Percentiles rank a stretch among this genome's conserved stretches.
Conservation (phyloP, 2,329 filamentous ascomycete genomes). For the Fusarium musae region DNA sequence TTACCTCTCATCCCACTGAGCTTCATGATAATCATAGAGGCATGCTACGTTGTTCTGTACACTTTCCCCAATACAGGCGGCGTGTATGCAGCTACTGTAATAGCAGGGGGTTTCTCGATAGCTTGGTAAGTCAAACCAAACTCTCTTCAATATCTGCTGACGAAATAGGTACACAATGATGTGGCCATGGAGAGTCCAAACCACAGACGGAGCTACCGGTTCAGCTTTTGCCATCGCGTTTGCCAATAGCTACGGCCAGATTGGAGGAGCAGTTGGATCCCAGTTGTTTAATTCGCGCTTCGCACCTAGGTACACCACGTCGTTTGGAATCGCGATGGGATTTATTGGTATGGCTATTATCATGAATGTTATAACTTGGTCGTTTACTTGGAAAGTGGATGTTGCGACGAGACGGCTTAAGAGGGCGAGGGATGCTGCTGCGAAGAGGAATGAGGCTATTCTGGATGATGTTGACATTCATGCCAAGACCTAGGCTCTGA, state of each 20-base stretch:
- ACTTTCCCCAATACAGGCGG: not conserved
- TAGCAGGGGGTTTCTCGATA: not conserved
- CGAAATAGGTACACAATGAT: not conserved
- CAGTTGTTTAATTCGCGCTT: not conserved
- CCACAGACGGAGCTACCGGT: not conserved
- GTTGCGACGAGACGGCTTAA: not conserved
- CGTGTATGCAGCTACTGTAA: not conserved
- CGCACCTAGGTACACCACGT: fast-evolving
- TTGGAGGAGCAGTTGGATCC: not conserved
- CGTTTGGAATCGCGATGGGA: not conserved
- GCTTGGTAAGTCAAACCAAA: not conserved
- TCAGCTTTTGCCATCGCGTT: not conserved
- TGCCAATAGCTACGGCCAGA: not conserved
- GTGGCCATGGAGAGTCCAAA: not conserved
- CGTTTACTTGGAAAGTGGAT: not conserved
- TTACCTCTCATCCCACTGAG: not conserved
- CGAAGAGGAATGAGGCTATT: not conserved
- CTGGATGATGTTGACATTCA: not conserved
- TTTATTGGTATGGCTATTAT: not conserved
- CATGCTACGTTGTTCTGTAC: not conserved
- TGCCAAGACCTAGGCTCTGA: not conserved
- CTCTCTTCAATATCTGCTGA: not conserved
- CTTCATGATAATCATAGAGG: not conserved
- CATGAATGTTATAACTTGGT: not conserved
- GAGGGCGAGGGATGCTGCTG: not conserved